Evolutionary conservation across 345 rosid species (phyloP).

Genomic region (Brassica incana): DNA sequence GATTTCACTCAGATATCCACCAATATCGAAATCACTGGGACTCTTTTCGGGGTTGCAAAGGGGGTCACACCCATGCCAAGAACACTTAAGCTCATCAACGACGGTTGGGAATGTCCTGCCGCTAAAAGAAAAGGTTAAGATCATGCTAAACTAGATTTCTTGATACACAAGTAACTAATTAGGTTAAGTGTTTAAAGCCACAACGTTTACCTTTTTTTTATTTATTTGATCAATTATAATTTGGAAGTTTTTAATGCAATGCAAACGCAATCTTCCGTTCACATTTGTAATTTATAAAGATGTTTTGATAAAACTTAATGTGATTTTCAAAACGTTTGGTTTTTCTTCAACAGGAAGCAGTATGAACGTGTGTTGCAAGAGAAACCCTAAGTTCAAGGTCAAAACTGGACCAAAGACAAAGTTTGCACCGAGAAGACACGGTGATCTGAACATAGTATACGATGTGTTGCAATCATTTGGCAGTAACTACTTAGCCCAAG

Average conservation of each 20-base stretch:
- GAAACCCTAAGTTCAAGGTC: constrained; percentile 58
- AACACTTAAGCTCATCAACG: constrained; percentile 55
- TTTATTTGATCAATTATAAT: background rate
- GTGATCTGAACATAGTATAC: constrained; percentile 66
- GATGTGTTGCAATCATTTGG: constrained; percentile 69
- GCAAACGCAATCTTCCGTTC: background rate
- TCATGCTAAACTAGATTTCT: background rate
- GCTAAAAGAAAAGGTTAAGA: constrained; percentile 52
- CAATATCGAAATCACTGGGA: constrained; percentile 60
- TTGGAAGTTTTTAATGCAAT: background rate
- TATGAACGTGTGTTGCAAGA: constrained; percentile 74
- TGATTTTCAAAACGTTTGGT: background rate
- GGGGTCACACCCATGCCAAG: constrained; percentile 70
- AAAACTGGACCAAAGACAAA: constrained; percentile 47
- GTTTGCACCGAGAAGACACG: constrained; percentile 52
- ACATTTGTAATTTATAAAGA: background rate
- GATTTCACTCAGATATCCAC: constrained; percentile 67
- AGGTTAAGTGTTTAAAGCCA: background rate
- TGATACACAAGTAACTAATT: background rate
- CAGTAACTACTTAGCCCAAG: constrained; percentile 82
- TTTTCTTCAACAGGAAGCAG: constrained; percentile 47
- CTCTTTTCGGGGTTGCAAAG: constrained; percentile 66
- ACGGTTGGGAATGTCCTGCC: constrained; percentile 68
- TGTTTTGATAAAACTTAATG: background rate
- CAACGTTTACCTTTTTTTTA: background rate